These are phyloP conservation scores for Podaxis carcinomalis DNA, from an alignment of 768 basidiomycete species.

Conservation along the genomic window DNA sequence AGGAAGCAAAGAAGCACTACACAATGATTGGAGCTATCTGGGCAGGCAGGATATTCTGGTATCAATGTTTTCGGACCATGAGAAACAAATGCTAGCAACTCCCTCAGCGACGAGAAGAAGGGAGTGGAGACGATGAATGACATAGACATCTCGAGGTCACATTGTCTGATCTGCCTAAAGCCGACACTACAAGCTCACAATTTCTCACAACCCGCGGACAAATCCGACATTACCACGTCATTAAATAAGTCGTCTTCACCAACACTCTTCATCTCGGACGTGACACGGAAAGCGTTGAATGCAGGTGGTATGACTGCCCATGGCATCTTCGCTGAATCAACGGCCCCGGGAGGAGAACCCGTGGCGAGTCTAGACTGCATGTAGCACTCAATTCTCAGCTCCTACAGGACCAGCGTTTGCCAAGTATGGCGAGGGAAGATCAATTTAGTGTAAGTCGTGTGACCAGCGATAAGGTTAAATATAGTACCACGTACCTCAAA, in stretches of 20 bases:
- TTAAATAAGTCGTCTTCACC: background rate
- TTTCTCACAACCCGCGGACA: background rate
- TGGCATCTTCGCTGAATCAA: conserved; percentile 18
- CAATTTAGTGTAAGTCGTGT: background rate
- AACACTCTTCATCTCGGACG: background rate
- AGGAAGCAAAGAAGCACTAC: background rate
- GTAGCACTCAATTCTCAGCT: conserved; percentile 28
- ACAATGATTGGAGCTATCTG: background rate
- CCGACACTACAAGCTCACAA: background rate
- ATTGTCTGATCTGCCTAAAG: background rate
- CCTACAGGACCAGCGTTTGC: conserved; percentile 14
- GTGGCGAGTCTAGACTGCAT: conserved; percentile 21
- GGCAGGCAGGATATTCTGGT: background rate
- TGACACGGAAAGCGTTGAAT: conserved; percentile 18
- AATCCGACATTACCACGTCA: background rate
- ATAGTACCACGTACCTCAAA: conserved; percentile 22
- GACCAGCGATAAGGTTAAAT: background rate
- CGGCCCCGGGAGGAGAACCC: conserved; percentile 18
- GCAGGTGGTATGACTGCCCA: conserved; percentile 22
- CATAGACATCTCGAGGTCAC: background rate
- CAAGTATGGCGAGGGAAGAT: background rate
- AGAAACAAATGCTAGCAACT: background rate
- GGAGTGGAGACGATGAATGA: background rate
- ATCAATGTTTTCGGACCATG: background rate
- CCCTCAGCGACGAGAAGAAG: background rate